Evolutionary conservation across 1,284 basidiomycete species (phyloP), one percentile per base, ranked within the genome.

Genomic region (Cryptococcus floricola): DNA sequence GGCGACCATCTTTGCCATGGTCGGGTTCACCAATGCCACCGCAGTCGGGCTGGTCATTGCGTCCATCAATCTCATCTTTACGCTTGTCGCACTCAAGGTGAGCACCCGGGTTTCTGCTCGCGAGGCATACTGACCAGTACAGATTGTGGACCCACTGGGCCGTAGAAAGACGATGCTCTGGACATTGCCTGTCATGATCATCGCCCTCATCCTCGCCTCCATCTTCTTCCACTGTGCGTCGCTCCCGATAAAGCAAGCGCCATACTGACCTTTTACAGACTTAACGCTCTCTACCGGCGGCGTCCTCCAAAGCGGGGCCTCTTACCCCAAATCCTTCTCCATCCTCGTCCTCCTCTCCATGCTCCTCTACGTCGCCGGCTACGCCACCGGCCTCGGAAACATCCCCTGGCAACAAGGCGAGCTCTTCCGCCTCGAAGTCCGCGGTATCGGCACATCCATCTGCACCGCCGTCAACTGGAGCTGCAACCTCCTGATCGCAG

Each of bases 381-480:
- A 91, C 68, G 89, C 88, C 0, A 87, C 83, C 0, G 87, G 87
- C 0, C 74, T 88, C 8, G 84, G 84, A 8, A 91, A 90, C 67
- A 86, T 91, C 0, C 88, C 89, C 0, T 91, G 89, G 89, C 88
- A 90, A 67, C 89, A 91, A 70, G 88, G 88, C 58, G 89, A 91
- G 71, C 81, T 91, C 27, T 91, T 91, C 75, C 80, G 80, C 9
- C 81, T 89, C 28, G 87, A 89, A 78, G 88, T 90, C 8, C 84
- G 89, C 53, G 89, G 89, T 3, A 83, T 91, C 48, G 89, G 89
- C 23, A 87, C 87, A 12, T 87, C 86, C 3, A 80, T 91, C 58
- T 81, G 85, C n/a, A 91, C 88, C 0, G 85, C 87, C 4, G 86
- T 83, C 34, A 90, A 90, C 76, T 91, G 89, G 89, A 55, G 57